A percentile compares a stretch with the other conserved stretches of the same genome.
Conservation (phyloP, 208 protist species). For the Porcisia hertigi region DNA sequence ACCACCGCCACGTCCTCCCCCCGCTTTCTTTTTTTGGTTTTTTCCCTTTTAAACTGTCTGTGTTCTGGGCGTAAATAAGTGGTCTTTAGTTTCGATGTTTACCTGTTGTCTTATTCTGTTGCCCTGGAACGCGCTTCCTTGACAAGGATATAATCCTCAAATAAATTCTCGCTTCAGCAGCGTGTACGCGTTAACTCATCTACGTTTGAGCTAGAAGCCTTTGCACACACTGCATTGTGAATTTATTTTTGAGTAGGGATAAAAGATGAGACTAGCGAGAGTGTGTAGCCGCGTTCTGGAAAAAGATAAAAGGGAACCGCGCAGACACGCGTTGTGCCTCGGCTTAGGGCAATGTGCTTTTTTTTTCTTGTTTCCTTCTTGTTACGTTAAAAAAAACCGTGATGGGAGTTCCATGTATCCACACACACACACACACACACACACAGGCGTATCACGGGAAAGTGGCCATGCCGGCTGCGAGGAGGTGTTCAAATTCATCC, state of each 20-base stretch:
- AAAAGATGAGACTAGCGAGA: background rate
- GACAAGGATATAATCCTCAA: background rate
- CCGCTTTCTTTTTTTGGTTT: no score
- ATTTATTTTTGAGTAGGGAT: background rate
- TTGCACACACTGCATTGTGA: background rate
- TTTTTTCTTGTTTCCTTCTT: background rate
- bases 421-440: background rate
- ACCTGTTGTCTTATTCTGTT: background rate
- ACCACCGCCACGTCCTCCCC: no score
- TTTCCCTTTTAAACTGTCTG: background rate
- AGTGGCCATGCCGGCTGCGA: background rate
- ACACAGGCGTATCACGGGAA: background rate
- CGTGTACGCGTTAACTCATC: background rate
- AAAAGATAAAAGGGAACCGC: background rate
- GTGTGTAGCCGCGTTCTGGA: background rate
- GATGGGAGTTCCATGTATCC: background rate
- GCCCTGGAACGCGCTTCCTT: background rate
- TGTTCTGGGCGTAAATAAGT: background rate
- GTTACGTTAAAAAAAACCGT: background rate
- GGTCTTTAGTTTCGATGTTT: background rate
- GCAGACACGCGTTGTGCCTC: no score
- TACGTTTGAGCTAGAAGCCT: background rate
- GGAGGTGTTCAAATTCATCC: background rate
- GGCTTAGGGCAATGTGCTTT: background rate
- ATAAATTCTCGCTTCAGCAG: background rate